Percentiles rank a stretch among this genome's conserved stretches.
phyloP scores from a whole-genome alignment of 495 filamentous ascomycete species.

The Thozetella sp. region DNA sequence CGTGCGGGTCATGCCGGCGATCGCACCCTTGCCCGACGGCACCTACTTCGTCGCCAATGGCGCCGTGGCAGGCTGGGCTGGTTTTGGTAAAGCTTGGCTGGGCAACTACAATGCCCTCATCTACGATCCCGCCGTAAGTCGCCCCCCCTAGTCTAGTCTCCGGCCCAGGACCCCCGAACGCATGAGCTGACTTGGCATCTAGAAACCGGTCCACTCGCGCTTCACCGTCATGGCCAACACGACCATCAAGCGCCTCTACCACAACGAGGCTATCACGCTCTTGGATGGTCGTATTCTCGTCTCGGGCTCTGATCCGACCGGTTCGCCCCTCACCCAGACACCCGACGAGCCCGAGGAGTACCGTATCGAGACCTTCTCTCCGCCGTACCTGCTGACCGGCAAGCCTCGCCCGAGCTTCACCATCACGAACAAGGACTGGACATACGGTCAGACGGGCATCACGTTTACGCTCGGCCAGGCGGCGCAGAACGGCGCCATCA shows the following conservation, averaged over 20 bases:
- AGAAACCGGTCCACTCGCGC: conserved; percentile 55
- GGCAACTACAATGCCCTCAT: conserved; percentile 65
- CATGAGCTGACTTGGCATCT: no score
- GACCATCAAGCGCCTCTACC: conserved; percentile 64
- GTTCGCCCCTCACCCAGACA: no score
- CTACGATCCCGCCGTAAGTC: conserved; percentile 62
- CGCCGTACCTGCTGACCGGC: conserved; percentile 60
- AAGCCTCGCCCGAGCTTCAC: conserved; percentile 49
- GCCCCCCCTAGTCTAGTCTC: no score
- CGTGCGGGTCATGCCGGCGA: conserved; percentile 63
- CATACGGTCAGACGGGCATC: conserved; percentile 35
- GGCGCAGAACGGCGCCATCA: conserved; percentile 38
- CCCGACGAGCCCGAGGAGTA: conserved; percentile 58
- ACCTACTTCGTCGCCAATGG: conserved; percentile 68
- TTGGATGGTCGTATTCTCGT: conserved; percentile 68
- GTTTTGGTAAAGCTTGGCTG: conserved; percentile 58
- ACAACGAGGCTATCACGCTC: conserved; percentile 65
- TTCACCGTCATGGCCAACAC: conserved; percentile 69
- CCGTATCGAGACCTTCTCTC: conserved; percentile 66
- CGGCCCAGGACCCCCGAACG: no score
- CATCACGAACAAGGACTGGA: conserved; percentile 52
- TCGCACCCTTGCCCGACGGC: conserved; percentile 66
- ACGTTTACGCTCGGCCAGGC: conserved; percentile 37
- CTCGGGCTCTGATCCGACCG: conserved; percentile 65
- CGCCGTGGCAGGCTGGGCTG: conserved; percentile 60